Base-by-base conservation (phyloP, 225 moss, liverwort and hornwort genomes). In the Takakia lepidozioides region DNA sequence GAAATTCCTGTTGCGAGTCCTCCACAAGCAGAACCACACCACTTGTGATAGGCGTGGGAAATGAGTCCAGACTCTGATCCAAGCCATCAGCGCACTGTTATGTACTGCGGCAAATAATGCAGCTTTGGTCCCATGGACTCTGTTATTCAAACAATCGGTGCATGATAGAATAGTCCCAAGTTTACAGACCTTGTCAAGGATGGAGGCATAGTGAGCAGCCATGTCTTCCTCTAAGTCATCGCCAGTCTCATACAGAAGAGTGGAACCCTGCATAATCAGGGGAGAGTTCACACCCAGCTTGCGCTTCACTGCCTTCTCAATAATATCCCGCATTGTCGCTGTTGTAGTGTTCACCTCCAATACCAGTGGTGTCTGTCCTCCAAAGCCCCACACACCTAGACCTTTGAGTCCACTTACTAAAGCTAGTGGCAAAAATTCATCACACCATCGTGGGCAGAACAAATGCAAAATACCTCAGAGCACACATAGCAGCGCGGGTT, bases 1-100 rank as follows among this genome's bases (percentile, higher is more conserved):
- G 68, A 32, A 98, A 98, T 40, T 98, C 98, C 63, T 87, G 91
- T 63, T 91, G 98, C 27, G 84, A 80, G 65, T 98, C 98, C 58
- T 91, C 91, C 54, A 98, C 67, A 21, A 75, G 75, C 50, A 98
- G 55, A 36, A 87, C 75, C 41, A 74, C 70, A 45, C 95, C 95
- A 59, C 70, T 79, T 46, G 60, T 70, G 2, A 98, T 82, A 29
- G 98, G 91, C 49, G 63, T 75, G 42, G 91, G 91, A 42, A 87
- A 83, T 51, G 68, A 78, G 23, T 68, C 52, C 40, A 95, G 80
- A 69, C 73, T 75, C 84, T 92, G 82, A 55, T 41, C 46, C 44
- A 67, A 15, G 63, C 27, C 37, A 55, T 40, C 43, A 58, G 34
- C 59, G n/a, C n/a, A n/a, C n/a, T n/a, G n/a, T n/a, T n/a, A n/a